Evolutionary conservation across 2,329 filamentous ascomycete genomes (phyloP), one percentile per base, ranked within the genome.

Genomic region (Amesomyces nigricolor): DNA sequence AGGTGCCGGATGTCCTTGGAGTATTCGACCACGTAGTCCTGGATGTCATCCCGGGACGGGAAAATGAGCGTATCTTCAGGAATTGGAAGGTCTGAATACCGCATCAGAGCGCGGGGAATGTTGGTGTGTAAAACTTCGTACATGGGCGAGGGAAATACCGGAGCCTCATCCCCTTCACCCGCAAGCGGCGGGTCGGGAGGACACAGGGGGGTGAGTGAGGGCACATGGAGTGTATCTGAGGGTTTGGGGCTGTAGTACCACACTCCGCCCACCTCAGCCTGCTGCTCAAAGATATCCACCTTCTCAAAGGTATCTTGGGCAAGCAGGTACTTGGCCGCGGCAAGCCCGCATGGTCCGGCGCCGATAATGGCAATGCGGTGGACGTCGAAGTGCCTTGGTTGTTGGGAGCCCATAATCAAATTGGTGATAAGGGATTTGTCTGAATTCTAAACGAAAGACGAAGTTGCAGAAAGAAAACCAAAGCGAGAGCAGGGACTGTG

Each of bases 111-210:
- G 57, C 87, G 82, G 0, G 91, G 88, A 47, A 96, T 91, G 68
- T 97, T 97, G 19, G 91, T 91, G 65, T 96, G 86, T 14, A 96
- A 75, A 22, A 79, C 73, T 47, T 90, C 83, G 69, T 96, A 96
- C 71, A 96, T 82, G 3, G 91, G 88, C 16, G 88, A 89, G n/a
- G 89, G 77, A 65, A 92, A 95, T 2, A 83, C 70, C 5, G 86
- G 80, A 1, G 79, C 67, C 7, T 59, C 55, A 53, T 60, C 61
- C 66, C 8, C 59, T 47, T 56, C 69, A 22, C 66, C 47, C 73
- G 77, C 81, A 55, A 84, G 70, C 5, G 88, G 87, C 54, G 79
- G 75, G 60, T 91, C 87, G 0, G 80, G 75, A 22, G 81, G 78
- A 44, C 78, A 77, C 64, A 80, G 80, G 26, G 83, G 79, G 63